phyloP scores from a whole-genome alignment of 2,329 filamentous ascomycete genomes.

The Raffaelea ambrosiae region DNA sequence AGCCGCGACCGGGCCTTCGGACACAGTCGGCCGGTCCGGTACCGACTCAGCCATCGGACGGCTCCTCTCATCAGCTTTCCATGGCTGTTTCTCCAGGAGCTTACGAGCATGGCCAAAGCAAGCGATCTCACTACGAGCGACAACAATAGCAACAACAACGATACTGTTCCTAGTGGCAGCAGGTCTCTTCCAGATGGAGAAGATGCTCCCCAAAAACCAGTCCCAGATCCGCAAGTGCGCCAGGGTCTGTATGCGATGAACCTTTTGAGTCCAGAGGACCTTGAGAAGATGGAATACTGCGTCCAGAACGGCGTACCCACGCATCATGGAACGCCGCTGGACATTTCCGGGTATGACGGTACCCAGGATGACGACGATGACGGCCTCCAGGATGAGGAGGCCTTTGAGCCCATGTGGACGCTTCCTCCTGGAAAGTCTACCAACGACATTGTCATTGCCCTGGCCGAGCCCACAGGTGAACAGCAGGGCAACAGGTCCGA shows the following conservation, averaged over 20 bases:
- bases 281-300: constrained; percentile 16
- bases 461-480: not conserved
- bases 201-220: too few species aligned
- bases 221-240: too few species aligned
- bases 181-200: not conserved
- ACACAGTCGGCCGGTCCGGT: constrained; percentile 19
- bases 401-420: constrained; percentile 11
- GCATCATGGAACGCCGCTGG: constrained; percentile 20
- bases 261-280: constrained; percentile 7
- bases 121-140: not conserved
- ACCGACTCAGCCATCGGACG: constrained; percentile 31
- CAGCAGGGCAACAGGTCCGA: not conserved
- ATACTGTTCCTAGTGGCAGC: too few species aligned
- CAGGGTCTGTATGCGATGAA: too few species aligned
- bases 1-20: not conserved
- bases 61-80: constrained; percentile 90
- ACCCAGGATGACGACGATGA: constrained; percentile 7
- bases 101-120: constrained; percentile 57
- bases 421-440: constrained; percentile 10
- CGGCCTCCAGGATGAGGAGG: not conserved
- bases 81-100: constrained; percentile 73
- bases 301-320: constrained; percentile 20
- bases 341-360: constrained; percentile 6
- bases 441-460: constrained; percentile 8
- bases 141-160: too few species aligned